Percentiles rank a stretch among this genome's conserved stretches.
phyloP scores from a whole-genome alignment of 306 rosid species.

The Benincasa hispida region DNA sequence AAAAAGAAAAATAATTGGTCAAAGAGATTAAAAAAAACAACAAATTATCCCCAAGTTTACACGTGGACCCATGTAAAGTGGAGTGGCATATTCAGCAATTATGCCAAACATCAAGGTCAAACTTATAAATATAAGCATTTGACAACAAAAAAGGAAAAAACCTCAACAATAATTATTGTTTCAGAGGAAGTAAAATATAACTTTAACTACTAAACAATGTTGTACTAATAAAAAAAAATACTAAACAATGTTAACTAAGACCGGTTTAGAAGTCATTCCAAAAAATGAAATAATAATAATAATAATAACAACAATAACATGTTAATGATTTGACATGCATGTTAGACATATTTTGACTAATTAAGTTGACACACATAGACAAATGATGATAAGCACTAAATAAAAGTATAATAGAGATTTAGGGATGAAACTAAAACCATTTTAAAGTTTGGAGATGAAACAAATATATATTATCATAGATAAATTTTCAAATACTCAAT shows the following conservation, averaged over 20 bases:
- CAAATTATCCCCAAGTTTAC: slow-evolving; percentile 16
- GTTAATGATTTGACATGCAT: no score
- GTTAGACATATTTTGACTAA: no score
- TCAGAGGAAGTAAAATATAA: no score
- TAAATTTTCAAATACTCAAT: not conserved
- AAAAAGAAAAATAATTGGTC: not conserved
- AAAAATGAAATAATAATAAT: no score
- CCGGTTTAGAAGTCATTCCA: no score
- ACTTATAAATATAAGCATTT: not conserved
- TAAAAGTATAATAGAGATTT: no score
- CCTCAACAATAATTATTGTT: no score
- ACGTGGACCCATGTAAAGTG: slow-evolving; percentile 6
- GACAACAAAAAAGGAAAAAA: not conserved
- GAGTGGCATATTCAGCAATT: slow-evolving; percentile 19
- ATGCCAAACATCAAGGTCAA: slow-evolving; percentile 12
- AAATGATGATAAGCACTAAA: no score
- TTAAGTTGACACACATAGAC: no score
- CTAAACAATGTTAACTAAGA: no score
- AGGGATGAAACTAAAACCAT: not conserved
- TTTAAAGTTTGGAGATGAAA: not conserved
- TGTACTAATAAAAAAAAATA: not conserved
- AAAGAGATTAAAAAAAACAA: not conserved
- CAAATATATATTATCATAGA: not conserved
- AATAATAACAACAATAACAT: no score
- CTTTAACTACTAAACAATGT: no score